A percentile compares a stretch with the other conserved stretches of the same genome.
Conservation (phyloP, 2,329 filamentous ascomycete genomes). For the Penicillium sp. region DNA sequence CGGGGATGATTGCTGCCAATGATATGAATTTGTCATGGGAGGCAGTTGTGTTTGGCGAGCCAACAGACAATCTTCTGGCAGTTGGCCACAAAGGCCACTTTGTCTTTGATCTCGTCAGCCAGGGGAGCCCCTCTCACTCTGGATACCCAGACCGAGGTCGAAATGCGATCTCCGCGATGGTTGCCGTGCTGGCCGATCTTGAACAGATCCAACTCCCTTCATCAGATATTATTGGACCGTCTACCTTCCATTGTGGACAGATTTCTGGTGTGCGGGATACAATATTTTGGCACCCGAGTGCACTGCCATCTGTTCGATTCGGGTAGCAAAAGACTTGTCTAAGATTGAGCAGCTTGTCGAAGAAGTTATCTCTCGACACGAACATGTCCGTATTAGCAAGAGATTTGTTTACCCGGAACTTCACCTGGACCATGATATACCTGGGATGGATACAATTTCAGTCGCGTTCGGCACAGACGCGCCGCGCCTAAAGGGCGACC, state of each 20-base stretch:
- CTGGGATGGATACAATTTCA: conserved; percentile 41
- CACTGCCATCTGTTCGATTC: conserved; percentile 46
- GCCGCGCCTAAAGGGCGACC: conserved; percentile 38
- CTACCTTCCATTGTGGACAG: conserved; percentile 47
- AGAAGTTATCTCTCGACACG: conserved; percentile 36
- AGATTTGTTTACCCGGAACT: conserved; percentile 45
- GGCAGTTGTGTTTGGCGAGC: conserved; percentile 59
- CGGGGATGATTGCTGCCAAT: conserved; percentile 60
- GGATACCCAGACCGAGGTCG: conserved; percentile 39
- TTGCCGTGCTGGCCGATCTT: conserved; percentile 38
- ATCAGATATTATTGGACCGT: conserved; percentile 44
- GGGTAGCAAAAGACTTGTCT: conserved; percentile 42
- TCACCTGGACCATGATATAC: conserved; percentile 45
- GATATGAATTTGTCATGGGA: conserved; percentile 48
- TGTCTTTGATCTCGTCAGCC: conserved; percentile 36
- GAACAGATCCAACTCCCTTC: conserved; percentile 35
- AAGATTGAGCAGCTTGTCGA: conserved; percentile 39
- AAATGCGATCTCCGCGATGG: conserved; percentile 37
- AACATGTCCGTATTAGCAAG: conserved; percentile 39
- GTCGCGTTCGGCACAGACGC: conserved; percentile 49
- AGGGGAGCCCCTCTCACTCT: conserved; percentile 39
- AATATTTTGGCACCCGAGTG: conserved; percentile 46
- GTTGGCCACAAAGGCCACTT: conserved; percentile 58
- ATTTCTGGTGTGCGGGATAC: conserved; percentile 44
- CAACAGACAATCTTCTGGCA: conserved; percentile 54